Evolutionary conservation across 768 basidiomycete species (phyloP).

Genomic region (Guyanaporus albipodus): DNA sequence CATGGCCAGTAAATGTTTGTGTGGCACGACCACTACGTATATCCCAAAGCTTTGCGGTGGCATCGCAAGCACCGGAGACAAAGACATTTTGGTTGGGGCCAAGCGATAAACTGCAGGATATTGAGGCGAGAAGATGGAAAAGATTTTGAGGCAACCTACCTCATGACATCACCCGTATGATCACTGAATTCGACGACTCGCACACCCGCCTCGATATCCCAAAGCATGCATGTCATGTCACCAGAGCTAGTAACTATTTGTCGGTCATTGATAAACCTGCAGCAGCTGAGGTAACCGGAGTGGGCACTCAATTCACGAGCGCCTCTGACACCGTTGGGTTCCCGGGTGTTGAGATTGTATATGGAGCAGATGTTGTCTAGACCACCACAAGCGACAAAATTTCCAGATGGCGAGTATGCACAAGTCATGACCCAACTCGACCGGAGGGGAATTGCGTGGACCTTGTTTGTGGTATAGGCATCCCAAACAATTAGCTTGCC

Average conservation of each 20-base stretch:
- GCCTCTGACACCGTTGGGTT: constrained; percentile 73
- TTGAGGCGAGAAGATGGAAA: constrained; percentile 9
- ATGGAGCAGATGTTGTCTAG: constrained; percentile 99
- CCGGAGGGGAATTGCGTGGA: constrained; percentile 96
- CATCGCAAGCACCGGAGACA: constrained; percentile 99
- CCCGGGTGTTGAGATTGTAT: constrained; percentile 86
- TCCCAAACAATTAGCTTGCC: constrained; percentile 99
- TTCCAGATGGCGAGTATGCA: constrained; percentile 95
- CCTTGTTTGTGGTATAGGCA: constrained; percentile 99
- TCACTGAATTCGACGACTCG: constrained; percentile 98
- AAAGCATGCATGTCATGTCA: constrained; percentile 99
- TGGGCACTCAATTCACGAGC: constrained; percentile 96
- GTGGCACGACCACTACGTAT: constrained; percentile 96
- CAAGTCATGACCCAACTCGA: constrained; percentile 99
- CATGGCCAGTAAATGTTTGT: constrained; percentile 97
- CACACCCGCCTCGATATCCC: constrained; percentile 98
- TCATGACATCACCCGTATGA: constrained; percentile 99
- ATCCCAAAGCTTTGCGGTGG: constrained; percentile 98
- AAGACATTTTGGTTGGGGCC: constrained; percentile 93
- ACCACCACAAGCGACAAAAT: constrained; percentile 97
- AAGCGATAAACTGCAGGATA: constrained; percentile 71
- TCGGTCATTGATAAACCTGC: constrained; percentile 96
- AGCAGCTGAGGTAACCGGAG: constrained; percentile 97
- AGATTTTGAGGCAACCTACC: constrained; percentile 44
- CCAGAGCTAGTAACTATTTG: constrained; percentile 98